phyloP scores from a whole-genome alignment of 2,329 filamentous ascomycete species.

The Paraconiothyrium sp. region DNA sequence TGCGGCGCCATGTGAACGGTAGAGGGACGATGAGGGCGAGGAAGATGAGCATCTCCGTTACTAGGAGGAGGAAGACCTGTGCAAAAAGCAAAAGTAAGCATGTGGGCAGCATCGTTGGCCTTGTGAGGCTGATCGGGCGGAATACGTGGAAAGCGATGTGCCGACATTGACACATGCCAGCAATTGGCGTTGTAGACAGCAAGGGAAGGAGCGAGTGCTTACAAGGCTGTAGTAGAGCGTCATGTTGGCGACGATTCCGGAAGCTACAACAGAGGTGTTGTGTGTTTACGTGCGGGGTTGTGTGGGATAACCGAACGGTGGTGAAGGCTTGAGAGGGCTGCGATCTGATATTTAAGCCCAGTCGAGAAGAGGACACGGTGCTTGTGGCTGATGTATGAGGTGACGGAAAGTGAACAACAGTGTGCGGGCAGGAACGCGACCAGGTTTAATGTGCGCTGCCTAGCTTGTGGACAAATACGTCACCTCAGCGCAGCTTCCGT shows the following conservation, averaged over 20 bases:
- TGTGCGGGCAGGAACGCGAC: conserved; percentile 7
- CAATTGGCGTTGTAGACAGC: background rate
- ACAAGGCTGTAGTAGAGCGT: conserved; percentile 76
- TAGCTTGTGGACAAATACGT: conserved; percentile 47
- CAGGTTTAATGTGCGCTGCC: conserved; percentile 30
- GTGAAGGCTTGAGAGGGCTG: conserved; percentile 28
- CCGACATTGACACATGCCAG: conserved; percentile 17
- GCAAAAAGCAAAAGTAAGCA: conserved; percentile 38
- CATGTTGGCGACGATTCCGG: conserved; percentile 61
- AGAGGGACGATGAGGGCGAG: conserved; percentile 84
- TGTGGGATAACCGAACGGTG: conserved; percentile 19
- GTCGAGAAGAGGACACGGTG: conserved; percentile 27
- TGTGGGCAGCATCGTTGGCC: conserved; percentile 25
- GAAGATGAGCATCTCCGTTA: conserved; percentile 85
- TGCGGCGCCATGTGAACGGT: conserved; percentile 85
- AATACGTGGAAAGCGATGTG: conserved; percentile 15
- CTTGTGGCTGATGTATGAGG: conserved; percentile 4
- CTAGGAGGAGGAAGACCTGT: conserved; percentile 83
- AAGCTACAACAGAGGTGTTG: conserved; percentile 22
- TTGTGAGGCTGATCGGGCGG: conserved; percentile 12
- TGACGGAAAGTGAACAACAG: conserved; percentile 6
- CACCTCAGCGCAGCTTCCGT: conserved; percentile 31
- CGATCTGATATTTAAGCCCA: conserved; percentile 22
- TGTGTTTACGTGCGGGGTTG: conserved; percentile 36
- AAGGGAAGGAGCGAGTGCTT: conserved; percentile 42